Conservation (phyloP, 768 basidiomycete genomes). For the Phlebiopsis gigantea region DNA sequence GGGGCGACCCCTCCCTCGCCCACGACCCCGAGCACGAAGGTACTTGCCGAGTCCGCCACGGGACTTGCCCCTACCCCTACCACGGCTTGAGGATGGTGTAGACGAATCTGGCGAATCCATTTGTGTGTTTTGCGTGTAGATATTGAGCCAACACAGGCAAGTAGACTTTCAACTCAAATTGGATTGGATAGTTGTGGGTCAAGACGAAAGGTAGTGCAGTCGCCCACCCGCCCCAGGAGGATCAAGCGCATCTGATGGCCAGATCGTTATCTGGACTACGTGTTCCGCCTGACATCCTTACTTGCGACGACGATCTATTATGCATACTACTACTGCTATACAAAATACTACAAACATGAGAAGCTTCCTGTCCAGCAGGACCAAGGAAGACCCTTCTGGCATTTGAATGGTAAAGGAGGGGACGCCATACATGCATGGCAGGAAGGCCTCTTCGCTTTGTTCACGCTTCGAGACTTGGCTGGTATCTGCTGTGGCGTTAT, state of each 20-base stretch:
- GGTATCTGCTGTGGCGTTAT: not conserved
- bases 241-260: not conserved
- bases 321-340: slow-evolving; percentile 3
- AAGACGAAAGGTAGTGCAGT: not conserved
- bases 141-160: no score
- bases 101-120: not conserved
- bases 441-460: not conserved
- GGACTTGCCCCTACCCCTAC: slow-evolving; percentile 51
- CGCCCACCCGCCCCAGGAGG: not conserved
- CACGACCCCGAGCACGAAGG: slow-evolving; percentile 64
- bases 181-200: no score
- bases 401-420: not conserved
- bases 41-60: slow-evolving; percentile 73
- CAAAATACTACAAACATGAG: not conserved
- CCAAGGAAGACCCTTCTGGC: not conserved
- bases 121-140: no score
- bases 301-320: not conserved
- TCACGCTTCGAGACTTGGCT: not conserved
- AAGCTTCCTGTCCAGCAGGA: not conserved
- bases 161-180: no score
- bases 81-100: slow-evolving; percentile 26
- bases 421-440: not conserved
- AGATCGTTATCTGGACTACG: not conserved
- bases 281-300: not conserved
- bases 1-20: slow-evolving; percentile 53